Percentiles rank a stretch among this genome's conserved stretches.
Evolutionary conservation across 345 rosid genomes (phyloP).

Genomic region (Hypericum perforatum): DNA sequence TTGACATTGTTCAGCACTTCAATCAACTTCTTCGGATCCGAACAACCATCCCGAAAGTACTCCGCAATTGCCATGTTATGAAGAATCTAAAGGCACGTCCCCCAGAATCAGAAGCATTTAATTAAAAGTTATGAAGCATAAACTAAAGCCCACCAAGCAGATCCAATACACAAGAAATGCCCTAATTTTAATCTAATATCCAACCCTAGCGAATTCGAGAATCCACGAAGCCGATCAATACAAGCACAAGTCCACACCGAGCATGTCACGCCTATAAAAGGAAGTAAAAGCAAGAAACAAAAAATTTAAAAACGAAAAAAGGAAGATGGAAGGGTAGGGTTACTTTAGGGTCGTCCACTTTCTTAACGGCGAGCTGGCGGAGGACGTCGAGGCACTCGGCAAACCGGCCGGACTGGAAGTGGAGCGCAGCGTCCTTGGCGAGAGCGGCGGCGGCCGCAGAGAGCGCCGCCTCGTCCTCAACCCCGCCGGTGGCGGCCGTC

Average conservation of each 20-base stretch:
- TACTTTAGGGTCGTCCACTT: conserved; percentile 78
- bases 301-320: not conserved
- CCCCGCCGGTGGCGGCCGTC: not conserved
- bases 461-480: conserved; percentile 20
- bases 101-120: conserved; percentile 9
- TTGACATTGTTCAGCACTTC: conserved; percentile 57
- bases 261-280: not conserved
- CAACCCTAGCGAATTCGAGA: too few relatives aligned
- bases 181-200: too few relatives aligned
- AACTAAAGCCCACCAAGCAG: too few relatives aligned
- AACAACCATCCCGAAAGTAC: conserved; percentile 59
- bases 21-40: conserved; percentile 65
- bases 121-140: not conserved
- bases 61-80: conserved; percentile 88
- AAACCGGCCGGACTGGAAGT: conserved; percentile 64
- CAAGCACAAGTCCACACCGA: too few relatives aligned
- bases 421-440: conserved; percentile 63
- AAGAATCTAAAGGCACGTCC: conserved; percentile 42
- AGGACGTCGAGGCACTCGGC: conserved; percentile 60
- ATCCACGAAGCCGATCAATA: too few relatives aligned
- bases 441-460: conserved; percentile 33
- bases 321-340: not conserved
- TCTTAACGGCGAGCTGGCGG: conserved; percentile 54
- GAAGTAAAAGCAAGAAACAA: not conserved
- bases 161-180: too few relatives aligned